Evolutionary conservation across 495 filamentous ascomycete genomes (phyloP), one percentile per base, ranked within the genome.

Genomic region (Xylaria cubensis): DNA sequence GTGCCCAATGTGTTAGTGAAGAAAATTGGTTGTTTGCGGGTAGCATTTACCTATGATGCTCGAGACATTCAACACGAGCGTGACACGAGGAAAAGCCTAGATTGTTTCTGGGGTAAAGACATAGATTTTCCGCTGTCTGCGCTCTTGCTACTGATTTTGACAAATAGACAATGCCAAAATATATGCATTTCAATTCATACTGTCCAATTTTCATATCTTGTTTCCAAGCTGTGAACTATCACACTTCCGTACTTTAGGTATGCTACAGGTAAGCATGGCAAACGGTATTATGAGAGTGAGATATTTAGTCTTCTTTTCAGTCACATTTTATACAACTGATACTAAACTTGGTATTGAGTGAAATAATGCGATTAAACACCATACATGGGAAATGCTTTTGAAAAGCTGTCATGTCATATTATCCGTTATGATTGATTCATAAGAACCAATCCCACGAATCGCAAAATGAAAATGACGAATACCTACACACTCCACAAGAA

Each of bases 101-200:
- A 46, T 70, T 67, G 65, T 67, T 55, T 67, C 32, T n/a, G 46
- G 34, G 42, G 19, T 0, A 26, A 56, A 42, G 21, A 64, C 36
- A 64, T 64, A 64, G 58, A 62, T 53, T 6, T 8, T 51, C 62
- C 34, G 32, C 26, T 48, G 69, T 64, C 59, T 26, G 48, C 34
- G 39, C 36, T 71, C 13, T 71, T 71, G 9, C 48, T 32, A 61
- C n/a, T 0, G 12, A 61, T 19, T 29, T 44, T 13, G 34, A 39
- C 29, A 70, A 17, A 19, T 71, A 55, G 68, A 62, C 17, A 62
- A 64, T 71, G 15, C 46, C 15, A 32, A 58, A 32, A 46, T 51
- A 65, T 2, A 46, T 51, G 50, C 1, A 15, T 32, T 1, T 15
- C 51, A 68, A 32, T 59, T 41, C 42, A 24, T 41, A 15, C 26